Base-by-base conservation (phyloP, 176 grass and related monocot species). In the Lolium multiflorum region DNA sequence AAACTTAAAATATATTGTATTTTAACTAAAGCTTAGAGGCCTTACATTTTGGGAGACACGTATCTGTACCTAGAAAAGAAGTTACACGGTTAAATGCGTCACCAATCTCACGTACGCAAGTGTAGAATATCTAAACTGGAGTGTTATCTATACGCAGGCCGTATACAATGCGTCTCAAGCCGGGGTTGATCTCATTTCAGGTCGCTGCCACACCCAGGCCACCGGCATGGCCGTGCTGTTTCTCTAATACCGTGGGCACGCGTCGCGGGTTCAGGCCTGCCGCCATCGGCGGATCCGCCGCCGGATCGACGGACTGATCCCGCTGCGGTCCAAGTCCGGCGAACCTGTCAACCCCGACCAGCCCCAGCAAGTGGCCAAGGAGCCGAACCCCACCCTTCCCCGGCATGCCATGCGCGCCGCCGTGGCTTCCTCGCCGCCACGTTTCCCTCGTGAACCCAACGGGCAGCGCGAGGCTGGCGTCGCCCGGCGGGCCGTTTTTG, bases 331-430 rank as follows among this genome's bases (percentile, higher is more conserved):
- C 67, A 71, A 44, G 0, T 37, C 67, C 20, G 67, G 38, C 67
- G 67, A 71, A 15, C 38, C 15, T 6, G 2, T 16, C 31, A 68
- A 17, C 65, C 65, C 13, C 31, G 64, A 69, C 16, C 57, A 21
- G 20, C 6, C 57, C 57, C n/a, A 59, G 20, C 16, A 51, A 6
- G 63, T 26, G 24, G 60, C 22, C n/a, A 5, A 11, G 21, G 58
- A 60, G 4, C 64, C 64, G 28, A 67, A 1, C 51, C 0, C 51
- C 51, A 54, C 51, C 51, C 48, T 13, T 3, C 48, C 16, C 17
- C 67, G 67, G 38, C 38, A 71, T 21, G 68, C 18, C 68, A 71
- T 44, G 68, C 18, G 67, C 67, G 67, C 38, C 67, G 67, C 38
- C 67, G 37, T 20, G 67, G 38, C 67, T 41, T 70, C 39, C 15